Evolutionary conservation across 129 eudicot genomes (phyloP).

Genomic region (Scalesia atractyloides): DNA sequence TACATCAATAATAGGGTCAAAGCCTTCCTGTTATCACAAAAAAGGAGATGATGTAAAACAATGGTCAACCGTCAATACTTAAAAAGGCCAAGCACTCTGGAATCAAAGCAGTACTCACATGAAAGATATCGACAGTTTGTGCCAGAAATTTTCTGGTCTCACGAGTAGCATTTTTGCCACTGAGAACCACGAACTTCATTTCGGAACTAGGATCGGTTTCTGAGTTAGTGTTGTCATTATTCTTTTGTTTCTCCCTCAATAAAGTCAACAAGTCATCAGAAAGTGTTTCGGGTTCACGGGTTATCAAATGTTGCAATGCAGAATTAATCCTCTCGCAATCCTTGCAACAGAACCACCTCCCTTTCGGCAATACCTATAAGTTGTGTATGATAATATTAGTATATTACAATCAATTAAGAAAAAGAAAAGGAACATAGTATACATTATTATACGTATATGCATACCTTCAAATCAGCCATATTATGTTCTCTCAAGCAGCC

Average conservation of each 20-base stretch:
- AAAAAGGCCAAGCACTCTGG: background rate
- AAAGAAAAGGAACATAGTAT: background rate
- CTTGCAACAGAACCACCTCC: conserved; percentile 76
- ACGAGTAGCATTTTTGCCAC: conserved; percentile 70
- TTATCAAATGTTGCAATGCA: conserved; percentile 58
- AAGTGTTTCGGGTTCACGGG: conserved; percentile 62
- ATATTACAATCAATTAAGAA: conserved; percentile 1
- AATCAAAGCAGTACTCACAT: conserved; percentile 53
- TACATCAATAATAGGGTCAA: conserved; percentile 84
- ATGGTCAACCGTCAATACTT: background rate
- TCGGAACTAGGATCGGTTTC: conserved; percentile 42
- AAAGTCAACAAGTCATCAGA: conserved; percentile 53
- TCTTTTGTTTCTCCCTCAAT: conserved; percentile 52
- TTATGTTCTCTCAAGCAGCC: conserved; percentile 81
- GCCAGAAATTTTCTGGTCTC: conserved; percentile 72
- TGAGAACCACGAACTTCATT: conserved; percentile 81
- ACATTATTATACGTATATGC: background rate
- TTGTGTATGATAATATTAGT: background rate
- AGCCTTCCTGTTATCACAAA: conserved; percentile 60
- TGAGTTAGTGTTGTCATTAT: conserved; percentile 19
- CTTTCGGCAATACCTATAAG: conserved; percentile 81
- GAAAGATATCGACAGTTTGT: conserved; percentile 83
- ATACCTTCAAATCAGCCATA: conserved; percentile 67
- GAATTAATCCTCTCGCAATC: conserved; percentile 67
- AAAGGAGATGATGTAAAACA: background rate